These are phyloP conservation scores for Paramecium pentaurelia DNA, from an alignment of 73 alveolate genomes.

Conservation along the genomic window DNA sequence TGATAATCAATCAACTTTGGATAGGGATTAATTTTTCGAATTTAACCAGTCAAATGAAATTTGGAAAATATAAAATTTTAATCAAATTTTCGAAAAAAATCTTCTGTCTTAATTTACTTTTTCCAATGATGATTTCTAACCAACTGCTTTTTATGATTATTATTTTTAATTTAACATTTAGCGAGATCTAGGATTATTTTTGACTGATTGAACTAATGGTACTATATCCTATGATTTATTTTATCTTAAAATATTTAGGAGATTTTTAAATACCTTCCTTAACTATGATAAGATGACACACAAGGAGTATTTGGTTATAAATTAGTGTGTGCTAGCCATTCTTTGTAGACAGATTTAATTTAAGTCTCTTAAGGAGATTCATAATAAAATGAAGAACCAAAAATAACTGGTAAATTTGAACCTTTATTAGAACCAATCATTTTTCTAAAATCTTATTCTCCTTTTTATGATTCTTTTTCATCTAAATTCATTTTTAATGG, in stretches of 20 bases:
- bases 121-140: not conserved
- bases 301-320: not conserved
- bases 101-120: not conserved
- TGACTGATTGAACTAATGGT: not conserved
- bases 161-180: not conserved
- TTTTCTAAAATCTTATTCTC: constrained; percentile 58
- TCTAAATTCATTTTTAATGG: constrained; percentile 52
- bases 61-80: not conserved
- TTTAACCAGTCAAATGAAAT: not conserved
- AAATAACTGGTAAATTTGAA: not conserved
- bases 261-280: not conserved
- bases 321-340: not conserved
- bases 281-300: constrained; percentile 39
- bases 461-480: constrained; percentile 56
- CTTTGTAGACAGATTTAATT: not conserved
- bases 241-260: not conserved
- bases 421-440: constrained; percentile 9
- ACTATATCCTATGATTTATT: constrained; percentile 18
- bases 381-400: constrained; percentile 5
- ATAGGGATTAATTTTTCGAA: not conserved
- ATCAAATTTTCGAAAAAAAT: constrained; percentile 37
- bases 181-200: constrained; percentile 22
- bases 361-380: constrained; percentile 15
- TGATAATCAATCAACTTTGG: no score
- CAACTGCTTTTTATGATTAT: not conserved